Conservation (phyloP, 2,329 filamentous ascomycete genomes). For the Fusarium hostae region DNA sequence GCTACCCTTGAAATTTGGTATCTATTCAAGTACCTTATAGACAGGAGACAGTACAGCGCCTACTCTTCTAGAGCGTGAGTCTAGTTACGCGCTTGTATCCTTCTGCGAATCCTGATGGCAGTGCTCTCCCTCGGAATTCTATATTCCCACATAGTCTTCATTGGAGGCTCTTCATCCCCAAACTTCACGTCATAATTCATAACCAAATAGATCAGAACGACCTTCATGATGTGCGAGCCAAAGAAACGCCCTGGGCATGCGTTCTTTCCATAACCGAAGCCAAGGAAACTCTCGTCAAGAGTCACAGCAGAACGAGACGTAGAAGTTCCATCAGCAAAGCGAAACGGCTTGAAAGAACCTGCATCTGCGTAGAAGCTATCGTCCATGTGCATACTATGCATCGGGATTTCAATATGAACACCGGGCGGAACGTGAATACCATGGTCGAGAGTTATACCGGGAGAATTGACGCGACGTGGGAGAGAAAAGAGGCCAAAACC, state of each 20-base stretch:
- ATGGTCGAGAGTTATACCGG: neutral
- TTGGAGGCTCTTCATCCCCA: neutral
- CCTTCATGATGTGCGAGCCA: neutral
- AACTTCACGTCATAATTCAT: neutral
- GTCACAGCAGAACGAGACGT: neutral
- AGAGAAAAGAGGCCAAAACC: neutral
- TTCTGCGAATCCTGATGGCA: neutral
- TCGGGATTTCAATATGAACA: neutral
- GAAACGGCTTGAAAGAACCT: neutral
- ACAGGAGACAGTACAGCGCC: too few relatives aligned
- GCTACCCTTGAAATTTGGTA: too few relatives aligned
- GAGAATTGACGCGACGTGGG: neutral
- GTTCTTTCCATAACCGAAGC: neutral
- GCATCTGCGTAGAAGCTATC: neutral
- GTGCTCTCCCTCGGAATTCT: neutral
- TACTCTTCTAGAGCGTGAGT: neutral
- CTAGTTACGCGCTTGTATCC: neutral
- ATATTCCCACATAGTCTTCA: neutral
- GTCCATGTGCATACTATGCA: neutral
- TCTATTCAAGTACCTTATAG: too few relatives aligned
- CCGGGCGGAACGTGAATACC: neutral
- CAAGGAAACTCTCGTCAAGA: neutral
- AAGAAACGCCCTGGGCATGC: neutral
- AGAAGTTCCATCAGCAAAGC: neutral
- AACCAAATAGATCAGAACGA: neutral